A percentile compares a stretch with the other conserved stretches of the same genome.
These are phyloP conservation scores for Discostella stelligeroides DNA, from an alignment of 108 stramenopile genomes.

Conservation along the genomic window DNA sequence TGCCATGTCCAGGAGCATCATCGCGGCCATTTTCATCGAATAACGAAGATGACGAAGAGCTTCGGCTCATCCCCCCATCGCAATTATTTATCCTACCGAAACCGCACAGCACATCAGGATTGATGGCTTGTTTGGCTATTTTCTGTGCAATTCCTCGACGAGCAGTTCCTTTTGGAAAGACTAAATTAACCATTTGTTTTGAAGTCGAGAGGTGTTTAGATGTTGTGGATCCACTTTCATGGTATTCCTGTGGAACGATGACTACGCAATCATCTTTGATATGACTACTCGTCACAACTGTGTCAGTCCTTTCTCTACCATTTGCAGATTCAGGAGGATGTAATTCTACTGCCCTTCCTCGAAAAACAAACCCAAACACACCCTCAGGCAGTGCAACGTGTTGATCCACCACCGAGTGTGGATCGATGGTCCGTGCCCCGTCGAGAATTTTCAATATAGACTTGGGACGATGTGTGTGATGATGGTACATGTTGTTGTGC, in stretches of 20 bases:
- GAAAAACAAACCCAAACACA: conserved; percentile 81
- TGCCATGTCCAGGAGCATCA: neutral
- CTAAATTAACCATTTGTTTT: conserved; percentile 34
- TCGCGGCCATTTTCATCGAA: conserved; percentile 21
- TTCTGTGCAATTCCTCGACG: conserved; percentile 42
- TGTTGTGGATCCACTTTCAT: neutral
- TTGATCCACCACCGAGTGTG: conserved; percentile 77
- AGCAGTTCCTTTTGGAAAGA: conserved; percentile 46
- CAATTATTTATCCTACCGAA: conserved; percentile 23
- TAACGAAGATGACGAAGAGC: conserved; percentile 32
- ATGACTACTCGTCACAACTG: neutral
- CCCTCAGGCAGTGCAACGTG: conserved; percentile 81
- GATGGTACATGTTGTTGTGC: conserved; percentile 40
- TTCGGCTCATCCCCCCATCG: conserved; percentile 23
- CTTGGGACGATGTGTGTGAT: conserved; percentile 55
- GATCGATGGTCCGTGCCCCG: conserved; percentile 80
- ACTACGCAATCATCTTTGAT: conserved; percentile 10
- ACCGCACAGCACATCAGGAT: conserved; percentile 41
- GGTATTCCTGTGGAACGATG: conserved; percentile 15
- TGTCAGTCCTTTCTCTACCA: neutral
- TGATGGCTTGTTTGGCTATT: conserved; percentile 43
- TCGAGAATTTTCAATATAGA: conserved; percentile 46
- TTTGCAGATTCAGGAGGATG: neutral
- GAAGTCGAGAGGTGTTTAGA: conserved; percentile 25
- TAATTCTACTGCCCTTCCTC: conserved; percentile 61